Conservation (phyloP, 192 early-diverging fungal genomes). For the Coemansia sp. region DNA sequence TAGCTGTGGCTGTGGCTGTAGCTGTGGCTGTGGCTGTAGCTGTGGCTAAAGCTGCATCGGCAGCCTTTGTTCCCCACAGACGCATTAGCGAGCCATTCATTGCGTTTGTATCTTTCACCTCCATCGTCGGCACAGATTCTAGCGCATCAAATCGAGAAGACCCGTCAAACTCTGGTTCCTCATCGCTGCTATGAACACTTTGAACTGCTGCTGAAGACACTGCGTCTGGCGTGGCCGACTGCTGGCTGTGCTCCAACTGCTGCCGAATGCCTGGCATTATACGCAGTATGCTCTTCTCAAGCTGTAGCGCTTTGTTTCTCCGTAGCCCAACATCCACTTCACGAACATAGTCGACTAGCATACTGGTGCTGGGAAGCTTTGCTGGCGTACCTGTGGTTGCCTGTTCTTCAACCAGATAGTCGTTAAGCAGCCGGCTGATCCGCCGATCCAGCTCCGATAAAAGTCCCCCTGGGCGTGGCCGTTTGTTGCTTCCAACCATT, state of each 20-base stretch:
- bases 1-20: not conserved
- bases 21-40: not conserved
- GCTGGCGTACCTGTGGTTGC: constrained; percentile 7
- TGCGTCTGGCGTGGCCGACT: not conserved
- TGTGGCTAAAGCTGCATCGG: not conserved
- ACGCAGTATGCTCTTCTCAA: constrained; percentile 38
- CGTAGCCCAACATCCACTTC: constrained; percentile 19
- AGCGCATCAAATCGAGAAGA: constrained; percentile 26
- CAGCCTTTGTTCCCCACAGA: constrained; percentile 27
- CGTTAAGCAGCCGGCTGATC: constrained; percentile 20
- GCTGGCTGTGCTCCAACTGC: constrained; percentile 15
- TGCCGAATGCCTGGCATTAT: constrained; percentile 23
- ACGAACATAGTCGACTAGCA: constrained; percentile 32
- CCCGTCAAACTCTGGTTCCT: constrained; percentile 28
- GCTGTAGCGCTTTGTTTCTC: constrained; percentile 16
- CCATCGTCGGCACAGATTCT: constrained; percentile 37
- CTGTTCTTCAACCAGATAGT: constrained; percentile 22
- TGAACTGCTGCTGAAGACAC: not conserved
- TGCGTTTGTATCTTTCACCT: constrained; percentile 36
- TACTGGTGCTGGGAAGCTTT: constrained; percentile 16
- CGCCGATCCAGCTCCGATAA: constrained; percentile 27
- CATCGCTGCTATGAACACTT: constrained; percentile 18
- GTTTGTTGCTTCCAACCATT: constrained; percentile 37
- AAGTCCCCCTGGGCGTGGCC: constrained; percentile 26
- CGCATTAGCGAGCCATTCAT: constrained; percentile 48